Evolutionary conservation across 176 grass and related monocot species (phyloP), one percentile per base, ranked within the genome.

Genomic region (Aegilops tauschii): DNA sequence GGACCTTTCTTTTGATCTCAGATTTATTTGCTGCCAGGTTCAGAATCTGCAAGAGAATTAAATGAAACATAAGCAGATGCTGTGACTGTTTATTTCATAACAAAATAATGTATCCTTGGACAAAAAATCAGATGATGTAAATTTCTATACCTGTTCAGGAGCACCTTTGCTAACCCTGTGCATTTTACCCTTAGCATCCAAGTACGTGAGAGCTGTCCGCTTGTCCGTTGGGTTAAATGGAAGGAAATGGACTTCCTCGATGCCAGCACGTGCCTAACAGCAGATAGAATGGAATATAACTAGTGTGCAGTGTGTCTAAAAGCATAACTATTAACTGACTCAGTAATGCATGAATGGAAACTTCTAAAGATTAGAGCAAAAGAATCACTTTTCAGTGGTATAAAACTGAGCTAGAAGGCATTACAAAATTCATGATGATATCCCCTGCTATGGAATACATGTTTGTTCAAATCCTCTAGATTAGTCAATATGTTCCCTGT

Each of bases 111-210:
- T 18, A 30, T 30, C 44, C 25, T 76, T 31, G 73, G 28, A 52
- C 17, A 16, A 31, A 76, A 76, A 37, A 68, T 69, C 1, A 62
- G 45, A 47, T 12, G 32, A 20, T n/a, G 12, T n/a, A 67, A 72
- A 66, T 75, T 32, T 73, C 77, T 25, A 83, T 95, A 95, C 93
- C 93, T 95, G 93, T 69, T 95, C 93, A 30, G 93, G 93, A 77
- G 93, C 93, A 88, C 93, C 93, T 83, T 95, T 95, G 85, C 93
- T 95, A 84, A 90, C 90, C 25, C 93, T 87, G 77, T 95, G 87
- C 93, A 91, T 90, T 85, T 86, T 90, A 69, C 93, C 90, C 39
- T 63, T n/a, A 18, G 82, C 66, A 7, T 95, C 90, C 32, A 95
- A 90, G 81, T 95, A 95, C 63, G 93, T 95, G 65, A 95, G 87